Conservation (phyloP, 108 stramenopile species). For the Cyclotella kingstonii region DNA sequence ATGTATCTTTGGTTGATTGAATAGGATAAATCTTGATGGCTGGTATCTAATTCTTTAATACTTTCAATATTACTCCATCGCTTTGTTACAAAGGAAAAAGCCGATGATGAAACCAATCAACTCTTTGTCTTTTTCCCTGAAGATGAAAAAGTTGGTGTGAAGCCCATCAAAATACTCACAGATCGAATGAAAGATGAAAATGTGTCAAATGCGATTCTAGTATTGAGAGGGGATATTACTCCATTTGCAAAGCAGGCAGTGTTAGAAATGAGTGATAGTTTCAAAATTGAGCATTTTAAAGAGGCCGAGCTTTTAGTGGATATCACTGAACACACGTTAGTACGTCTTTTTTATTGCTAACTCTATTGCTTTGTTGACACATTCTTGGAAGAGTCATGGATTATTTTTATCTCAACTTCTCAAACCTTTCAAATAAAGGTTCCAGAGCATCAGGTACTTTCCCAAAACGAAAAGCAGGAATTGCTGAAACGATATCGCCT, state of each 20-base stretch:
- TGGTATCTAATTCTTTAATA: no score
- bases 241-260: conserved; percentile 94
- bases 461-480: conserved; percentile 90
- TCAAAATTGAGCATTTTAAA: conserved; percentile 96
- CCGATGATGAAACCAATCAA: conserved; percentile 86
- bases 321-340: conserved; percentile 97
- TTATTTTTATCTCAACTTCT: not conserved
- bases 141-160: conserved; percentile 94
- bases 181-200: conserved; percentile 86
- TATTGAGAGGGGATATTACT: conserved; percentile 87
- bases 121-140: conserved; percentile 95
- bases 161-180: conserved; percentile 89
- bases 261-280: conserved; percentile 83
- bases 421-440: conserved; percentile 21
- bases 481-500: conserved; percentile 95
- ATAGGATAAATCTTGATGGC: no score
- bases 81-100: conserved; percentile 70
- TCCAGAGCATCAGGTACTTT: conserved; percentile 91
- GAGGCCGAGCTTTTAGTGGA: conserved; percentile 98
- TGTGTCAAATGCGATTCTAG: conserved; percentile 87
- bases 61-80: no score
- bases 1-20: not conserved
- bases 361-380: no score
- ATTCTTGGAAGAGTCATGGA: not conserved
- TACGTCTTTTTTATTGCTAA: conserved; percentile 6